Conservation (phyloP, 768 basidiomycete species). For the Mycena floridula region DNA sequence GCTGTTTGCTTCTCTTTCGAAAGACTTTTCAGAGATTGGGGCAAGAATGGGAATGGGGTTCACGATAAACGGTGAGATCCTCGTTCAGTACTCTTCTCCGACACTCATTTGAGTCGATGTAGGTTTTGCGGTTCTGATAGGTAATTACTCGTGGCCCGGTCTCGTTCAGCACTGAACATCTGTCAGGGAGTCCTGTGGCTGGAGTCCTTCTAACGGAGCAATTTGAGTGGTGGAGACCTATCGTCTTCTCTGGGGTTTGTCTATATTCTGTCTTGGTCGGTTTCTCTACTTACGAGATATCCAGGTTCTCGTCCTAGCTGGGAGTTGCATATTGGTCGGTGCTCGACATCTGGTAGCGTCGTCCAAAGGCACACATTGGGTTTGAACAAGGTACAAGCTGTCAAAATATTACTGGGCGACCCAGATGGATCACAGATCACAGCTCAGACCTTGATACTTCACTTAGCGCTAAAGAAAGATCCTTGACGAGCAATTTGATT, state of each 20-base stretch:
- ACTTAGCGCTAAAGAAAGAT: too few species aligned
- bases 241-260: background rate
- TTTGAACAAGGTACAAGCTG: too few species aligned
- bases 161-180: background rate
- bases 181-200: background rate
- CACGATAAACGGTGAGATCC: conserved; percentile 30
- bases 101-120: background rate
- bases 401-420: too few species aligned
- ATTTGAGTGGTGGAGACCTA: background rate
- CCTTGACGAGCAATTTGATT: too few species aligned
- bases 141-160: conserved; percentile 13
- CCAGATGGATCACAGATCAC: too few species aligned
- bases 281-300: background rate
- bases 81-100: background rate
- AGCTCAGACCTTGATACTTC: too few species aligned
- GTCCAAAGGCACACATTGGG: too few species aligned
- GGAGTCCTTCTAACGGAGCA: background rate
- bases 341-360: too few species aligned
- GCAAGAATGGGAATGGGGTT: conserved; percentile 46
- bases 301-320: too few species aligned
- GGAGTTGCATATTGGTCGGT: too few species aligned
- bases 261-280: background rate
- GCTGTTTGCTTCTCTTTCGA: background rate
- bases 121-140: conserved; percentile 38
- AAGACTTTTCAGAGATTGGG: background rate